Base-by-base conservation (phyloP, 2,329 filamentous ascomycete species). In the Neofusicoccum sp. region DNA sequence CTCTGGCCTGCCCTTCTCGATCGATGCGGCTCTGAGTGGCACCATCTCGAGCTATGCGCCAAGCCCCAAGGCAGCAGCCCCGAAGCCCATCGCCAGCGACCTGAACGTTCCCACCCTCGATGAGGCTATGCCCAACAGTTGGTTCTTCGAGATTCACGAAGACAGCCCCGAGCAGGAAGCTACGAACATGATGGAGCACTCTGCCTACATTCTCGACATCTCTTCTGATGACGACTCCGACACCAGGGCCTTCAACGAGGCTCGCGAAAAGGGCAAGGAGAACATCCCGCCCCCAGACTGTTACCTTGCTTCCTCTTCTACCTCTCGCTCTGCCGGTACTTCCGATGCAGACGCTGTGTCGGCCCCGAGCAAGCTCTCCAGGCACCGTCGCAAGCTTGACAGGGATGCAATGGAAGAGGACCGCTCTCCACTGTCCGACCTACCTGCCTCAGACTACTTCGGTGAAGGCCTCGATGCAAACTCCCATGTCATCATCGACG, bases 111-210 rank as follows among this genome's bases (percentile, higher is more conserved):
- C 36, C 64, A 79, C 83, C 58, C 73, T 82, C 67, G 84, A 89
- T 70, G 82, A 85, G 34, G 82, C 82, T 61, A 77, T 80, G 76
- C 78, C 81, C 24, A 82, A 81, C 62, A 72, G 74, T 62, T 97
- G 92, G 93, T 89, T 89, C 79, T 98, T 99, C 71, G 89, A 93
- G 62, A 98, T 99, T 69, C 88, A 97, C 72, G 91, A 96, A 72
- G 93, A 99, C 74, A 91, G 90, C 0, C 85, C 89, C 6, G 90
- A 96, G 72, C 90, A 97, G 71, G 89, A 96, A 71, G 90, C 95
- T 76, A 91, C 92, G 68, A 97, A 96, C 69, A 80, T 96, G 40
- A 90, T 98, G 78, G 90, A 97, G 75, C 93, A 97, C 78, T 89
- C 89, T 60, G 93, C 93, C 6, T 88, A 89, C 65, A 87, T 89